Conservation (phyloP, 768 basidiomycete species). For the Omphalotus guepiniiformis region DNA sequence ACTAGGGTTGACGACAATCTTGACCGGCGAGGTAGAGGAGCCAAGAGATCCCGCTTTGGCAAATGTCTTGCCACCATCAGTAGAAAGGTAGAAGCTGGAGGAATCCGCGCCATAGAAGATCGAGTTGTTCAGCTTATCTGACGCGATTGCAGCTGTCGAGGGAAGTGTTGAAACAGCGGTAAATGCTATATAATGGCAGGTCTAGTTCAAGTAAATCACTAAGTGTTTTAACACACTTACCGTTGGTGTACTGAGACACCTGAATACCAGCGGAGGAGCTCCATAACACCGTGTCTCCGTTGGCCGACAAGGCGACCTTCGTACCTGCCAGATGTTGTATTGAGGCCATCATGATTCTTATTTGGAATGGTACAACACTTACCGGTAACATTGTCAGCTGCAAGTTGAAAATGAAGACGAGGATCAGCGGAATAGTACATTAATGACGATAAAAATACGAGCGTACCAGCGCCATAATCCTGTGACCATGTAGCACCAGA, state of each 20-base stretch:
- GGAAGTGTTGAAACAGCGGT: slow-evolving; percentile 48
- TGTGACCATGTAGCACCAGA: slow-evolving; percentile 30
- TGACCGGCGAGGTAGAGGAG: slow-evolving; percentile 42
- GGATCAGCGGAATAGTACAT: not conserved
- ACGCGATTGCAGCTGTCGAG: slow-evolving; percentile 49
- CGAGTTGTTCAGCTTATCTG: slow-evolving; percentile 54
- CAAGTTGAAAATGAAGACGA: not conserved
- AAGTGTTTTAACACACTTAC: not conserved
- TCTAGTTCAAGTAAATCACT: not conserved
- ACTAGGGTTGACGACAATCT: slow-evolving; percentile 50
- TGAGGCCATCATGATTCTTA: not conserved
- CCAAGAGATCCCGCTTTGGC: slow-evolving; percentile 37
- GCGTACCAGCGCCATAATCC: slow-evolving; percentile 51
- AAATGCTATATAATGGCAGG: slow-evolving; percentile 28
- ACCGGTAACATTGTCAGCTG: slow-evolving; percentile 34
- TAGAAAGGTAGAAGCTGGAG: slow-evolving; percentile 56
- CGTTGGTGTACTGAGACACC: slow-evolving; percentile 45
- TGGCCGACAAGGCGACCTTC: slow-evolving; percentile 41
- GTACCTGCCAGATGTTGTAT: slow-evolving; percentile 9
- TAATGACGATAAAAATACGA: slow-evolving; percentile 25
- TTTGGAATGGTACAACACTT: not conserved
- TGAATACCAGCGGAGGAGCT: slow-evolving; percentile 41
- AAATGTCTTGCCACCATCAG: slow-evolving; percentile 53
- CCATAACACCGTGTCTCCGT: slow-evolving; percentile 58
- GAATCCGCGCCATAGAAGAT: slow-evolving; percentile 59